Evolutionary conservation across 768 basidiomycete genomes (phyloP), one percentile per base, ranked within the genome.

Genomic region (Cystofilobasidium bisporidii): DNA sequence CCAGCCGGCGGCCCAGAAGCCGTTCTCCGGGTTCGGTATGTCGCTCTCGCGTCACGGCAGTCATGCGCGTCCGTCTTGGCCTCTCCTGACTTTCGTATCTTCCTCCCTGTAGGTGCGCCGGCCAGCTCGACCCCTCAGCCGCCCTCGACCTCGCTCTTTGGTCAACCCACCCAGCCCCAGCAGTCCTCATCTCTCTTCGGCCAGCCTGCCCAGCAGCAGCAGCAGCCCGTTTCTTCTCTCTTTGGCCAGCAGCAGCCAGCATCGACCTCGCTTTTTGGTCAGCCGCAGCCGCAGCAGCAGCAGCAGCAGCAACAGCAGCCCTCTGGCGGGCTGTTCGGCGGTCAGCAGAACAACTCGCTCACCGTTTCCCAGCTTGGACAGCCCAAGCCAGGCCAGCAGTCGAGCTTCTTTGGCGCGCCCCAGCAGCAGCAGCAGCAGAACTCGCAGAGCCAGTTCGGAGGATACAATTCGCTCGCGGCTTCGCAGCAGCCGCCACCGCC

Each of bases 371-470:
- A 63, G 48, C 36, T 63, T n/a, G 62, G 62, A 3, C 32, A 70
- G 55, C 74, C 71, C 53, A 73, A 72, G 58, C 69, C 67, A 45
- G 55, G 32, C 33, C 47, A 43, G 12, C 38, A 45, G 33, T 41
- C 17, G 14, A 17, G 47, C 47, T 17, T 48, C 47, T 48, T 48
- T n/a, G 47, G 47, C 22, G 45, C 45, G 32, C 66, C 53, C 4
- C 65, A 70, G 50, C 74, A 71, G 59, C 74, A 72, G 58, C 59
- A 50, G 43, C 47, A 43, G 15, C 53, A 50, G 38, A 38, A 57
- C n/a, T 28, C 56, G 18, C 56, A 57, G 24, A 61, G 65, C 36
- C 60, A 47, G 45, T 61, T 68, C 24, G 41, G 61, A 1, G 36
- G 57, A 18, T 30, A 30, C 32, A 47, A n/a, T n/a, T 32, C 32